Conservation (phyloP, 495 filamentous ascomycete genomes). For the Xylaria scruposa region DNA sequence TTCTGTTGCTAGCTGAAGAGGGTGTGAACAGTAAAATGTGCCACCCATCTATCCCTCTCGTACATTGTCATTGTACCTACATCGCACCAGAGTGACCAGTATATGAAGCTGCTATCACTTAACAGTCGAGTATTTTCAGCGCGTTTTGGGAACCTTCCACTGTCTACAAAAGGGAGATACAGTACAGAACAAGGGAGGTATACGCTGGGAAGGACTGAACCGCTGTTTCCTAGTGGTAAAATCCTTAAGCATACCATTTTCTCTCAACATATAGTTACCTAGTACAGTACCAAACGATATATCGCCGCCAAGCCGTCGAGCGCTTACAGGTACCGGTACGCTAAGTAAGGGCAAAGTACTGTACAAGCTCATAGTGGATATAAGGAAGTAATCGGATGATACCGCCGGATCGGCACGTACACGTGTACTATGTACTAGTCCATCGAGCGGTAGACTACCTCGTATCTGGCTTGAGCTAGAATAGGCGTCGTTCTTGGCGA, state of each 20-base stretch:
- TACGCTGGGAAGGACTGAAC: neutral
- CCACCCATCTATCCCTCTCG: neutral
- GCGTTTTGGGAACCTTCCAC: neutral
- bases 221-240: neutral
- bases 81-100: neutral
- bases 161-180: neutral
- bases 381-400: neutral
- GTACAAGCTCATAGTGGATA: neutral
- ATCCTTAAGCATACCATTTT: neutral
- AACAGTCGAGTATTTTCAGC: neutral
- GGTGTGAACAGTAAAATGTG: slow-evolving; percentile 1
- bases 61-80: neutral
- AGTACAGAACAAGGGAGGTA: neutral
- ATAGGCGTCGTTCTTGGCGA: slow-evolving; percentile 20
- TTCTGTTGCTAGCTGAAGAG: slow-evolving; percentile 4
- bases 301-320: slow-evolving; percentile 1
- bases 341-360: neutral
- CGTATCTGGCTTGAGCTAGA: slow-evolving; percentile 22
- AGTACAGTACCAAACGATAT: neutral
- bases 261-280: neutral
- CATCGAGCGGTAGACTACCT: slow-evolving; percentile 1
- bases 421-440: slow-evolving; percentile 2
- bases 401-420: slow-evolving; percentile 26
- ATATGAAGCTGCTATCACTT: neutral
- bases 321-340: slow-evolving; percentile 18